A percentile compares a stretch with the other conserved stretches of the same genome.
Evolutionary conservation across 805 yeast species (phyloP).

Genomic region (Ogataea ganodermae): DNA sequence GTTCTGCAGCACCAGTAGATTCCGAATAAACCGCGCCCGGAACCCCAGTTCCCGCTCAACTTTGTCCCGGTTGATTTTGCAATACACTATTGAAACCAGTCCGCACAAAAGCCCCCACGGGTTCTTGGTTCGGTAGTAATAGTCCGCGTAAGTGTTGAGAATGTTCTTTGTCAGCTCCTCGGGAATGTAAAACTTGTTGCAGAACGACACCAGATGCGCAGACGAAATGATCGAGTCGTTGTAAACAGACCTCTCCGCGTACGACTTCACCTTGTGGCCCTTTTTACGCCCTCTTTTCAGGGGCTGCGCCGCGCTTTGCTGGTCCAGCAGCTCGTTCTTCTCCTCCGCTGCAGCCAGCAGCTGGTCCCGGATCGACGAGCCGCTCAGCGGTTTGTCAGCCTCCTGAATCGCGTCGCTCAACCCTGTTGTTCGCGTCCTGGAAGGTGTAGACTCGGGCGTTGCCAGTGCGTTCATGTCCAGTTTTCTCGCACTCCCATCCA

Average conservation of each 20-base stretch:
- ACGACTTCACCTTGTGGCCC: constrained; percentile 20
- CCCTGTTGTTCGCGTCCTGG: background rate
- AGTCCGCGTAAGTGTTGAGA: constrained; percentile 50
- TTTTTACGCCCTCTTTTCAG: constrained; percentile 18
- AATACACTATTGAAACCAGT: constrained; percentile 57
- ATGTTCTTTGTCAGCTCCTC: constrained; percentile 50
- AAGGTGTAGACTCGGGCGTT: constrained; percentile 27
- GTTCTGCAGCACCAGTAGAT: constrained; percentile 52
- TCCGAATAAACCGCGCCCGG: constrained; percentile 48
- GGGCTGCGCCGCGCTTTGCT: constrained; percentile 3
- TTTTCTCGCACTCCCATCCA: background rate
- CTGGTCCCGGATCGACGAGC: constrained; percentile 19
- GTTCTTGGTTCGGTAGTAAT: constrained; percentile 54
- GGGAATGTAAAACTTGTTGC: constrained; percentile 67
- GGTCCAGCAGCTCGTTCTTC: constrained; percentile 1
- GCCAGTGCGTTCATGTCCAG: constrained; percentile 2
- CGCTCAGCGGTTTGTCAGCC: constrained; percentile 12
- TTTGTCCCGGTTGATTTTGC: constrained; percentile 51
- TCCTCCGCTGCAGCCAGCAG: constrained; percentile 22
- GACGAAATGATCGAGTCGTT: constrained; percentile 32
- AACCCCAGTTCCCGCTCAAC: constrained; percentile 51
- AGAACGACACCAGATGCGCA: constrained; percentile 46
- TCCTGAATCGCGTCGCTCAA: background rate
- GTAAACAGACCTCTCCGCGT: constrained; percentile 13
- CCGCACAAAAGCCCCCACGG: constrained; percentile 77